Evolutionary conservation across 2,329 filamentous ascomycete species (phyloP).

Genomic region (Colletotrichum australisinense): DNA sequence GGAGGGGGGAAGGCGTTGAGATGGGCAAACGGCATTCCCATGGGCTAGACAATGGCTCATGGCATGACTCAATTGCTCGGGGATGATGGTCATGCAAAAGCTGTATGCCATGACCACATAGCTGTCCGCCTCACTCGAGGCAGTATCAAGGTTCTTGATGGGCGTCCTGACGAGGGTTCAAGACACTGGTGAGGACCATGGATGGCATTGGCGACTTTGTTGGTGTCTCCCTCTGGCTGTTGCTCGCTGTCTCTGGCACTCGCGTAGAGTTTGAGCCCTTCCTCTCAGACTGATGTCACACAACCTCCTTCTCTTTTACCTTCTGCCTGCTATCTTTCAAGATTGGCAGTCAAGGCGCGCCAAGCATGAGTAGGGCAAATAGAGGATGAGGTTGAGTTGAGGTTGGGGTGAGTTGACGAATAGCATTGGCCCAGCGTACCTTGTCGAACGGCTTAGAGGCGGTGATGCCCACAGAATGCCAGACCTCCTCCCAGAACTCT

Average conservation of each 20-base stretch:
- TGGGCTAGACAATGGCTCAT: neutral
- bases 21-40: slow-evolving; percentile 6
- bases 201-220: slow-evolving; percentile 21
- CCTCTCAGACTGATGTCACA: slow-evolving; percentile 25
- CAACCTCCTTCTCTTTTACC: neutral
- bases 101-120: slow-evolving; percentile 1
- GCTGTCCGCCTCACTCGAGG: slow-evolving; percentile 3
- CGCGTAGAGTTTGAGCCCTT: slow-evolving; percentile 21
- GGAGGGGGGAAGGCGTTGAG: neutral
- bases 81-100: slow-evolving; percentile 17
- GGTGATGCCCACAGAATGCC: slow-evolving; percentile 83
- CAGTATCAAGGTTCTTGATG: slow-evolving; percentile 18
- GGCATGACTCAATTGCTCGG: slow-evolving; percentile 23
- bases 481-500: slow-evolving; percentile 86
- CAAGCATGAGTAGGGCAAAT: slow-evolving; percentile 18
- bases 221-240: neutral
- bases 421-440: slow-evolving; percentile 51
- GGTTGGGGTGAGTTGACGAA: slow-evolving; percentile 15
- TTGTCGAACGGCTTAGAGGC: slow-evolving; percentile 72
- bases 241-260: slow-evolving; percentile 1
- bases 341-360: slow-evolving; percentile 18
- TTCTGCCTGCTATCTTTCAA: neutral
- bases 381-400: slow-evolving; percentile 12
- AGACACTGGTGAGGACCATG: slow-evolving; percentile 26
- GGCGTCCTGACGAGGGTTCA: slow-evolving; percentile 29